Percentiles rank a stretch among this genome's conserved stretches.
Evolutionary conservation across 1,139 yeast genomes (phyloP).

Genomic region (Protomyces inundatus): DNA sequence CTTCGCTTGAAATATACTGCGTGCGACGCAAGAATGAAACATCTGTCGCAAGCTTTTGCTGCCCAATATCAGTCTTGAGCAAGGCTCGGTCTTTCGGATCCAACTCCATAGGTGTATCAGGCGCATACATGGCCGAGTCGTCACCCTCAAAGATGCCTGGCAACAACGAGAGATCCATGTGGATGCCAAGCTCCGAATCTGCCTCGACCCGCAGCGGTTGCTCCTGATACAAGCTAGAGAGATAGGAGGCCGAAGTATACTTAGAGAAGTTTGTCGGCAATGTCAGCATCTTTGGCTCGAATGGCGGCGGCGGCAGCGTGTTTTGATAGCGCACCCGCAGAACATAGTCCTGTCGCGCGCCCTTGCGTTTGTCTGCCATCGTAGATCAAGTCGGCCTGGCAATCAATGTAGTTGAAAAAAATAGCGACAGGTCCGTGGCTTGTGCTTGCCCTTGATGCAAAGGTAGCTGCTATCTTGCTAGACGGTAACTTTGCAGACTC

Average conservation of each 20-base stretch:
- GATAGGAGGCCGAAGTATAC: slow-evolving; percentile 54
- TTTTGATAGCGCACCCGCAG: slow-evolving; percentile 82
- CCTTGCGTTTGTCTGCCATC: slow-evolving; percentile 19
- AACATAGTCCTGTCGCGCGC: slow-evolving; percentile 65
- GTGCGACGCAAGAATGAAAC: slow-evolving; percentile 91
- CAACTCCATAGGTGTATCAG: slow-evolving; percentile 38
- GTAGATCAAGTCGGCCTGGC: no score
- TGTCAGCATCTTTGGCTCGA: slow-evolving; percentile 78
- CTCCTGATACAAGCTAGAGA: slow-evolving; percentile 70
- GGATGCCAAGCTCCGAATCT: slow-evolving; percentile 75
- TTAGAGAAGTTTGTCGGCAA: slow-evolving; percentile 45
- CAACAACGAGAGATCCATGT: slow-evolving; percentile 62
- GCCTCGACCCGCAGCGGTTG: slow-evolving; percentile 63
- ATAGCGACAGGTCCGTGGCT: no score
- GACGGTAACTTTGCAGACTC: no score
- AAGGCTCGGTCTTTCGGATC: slow-evolving; percentile 74
- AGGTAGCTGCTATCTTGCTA: no score
- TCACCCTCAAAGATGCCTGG: slow-evolving; percentile 67
- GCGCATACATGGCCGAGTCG: slow-evolving; percentile 44
- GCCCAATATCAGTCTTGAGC: slow-evolving; percentile 49
- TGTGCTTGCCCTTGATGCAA: no score
- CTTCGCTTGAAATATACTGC: slow-evolving; percentile 64
- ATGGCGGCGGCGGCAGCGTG: slow-evolving; percentile 86
- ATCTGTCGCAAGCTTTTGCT: slow-evolving; percentile 44
- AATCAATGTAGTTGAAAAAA: no score